These are phyloP conservation scores for Botrytis sinoallii DNA, from an alignment of 2,329 filamentous ascomycete species.

Conservation along the genomic window DNA sequence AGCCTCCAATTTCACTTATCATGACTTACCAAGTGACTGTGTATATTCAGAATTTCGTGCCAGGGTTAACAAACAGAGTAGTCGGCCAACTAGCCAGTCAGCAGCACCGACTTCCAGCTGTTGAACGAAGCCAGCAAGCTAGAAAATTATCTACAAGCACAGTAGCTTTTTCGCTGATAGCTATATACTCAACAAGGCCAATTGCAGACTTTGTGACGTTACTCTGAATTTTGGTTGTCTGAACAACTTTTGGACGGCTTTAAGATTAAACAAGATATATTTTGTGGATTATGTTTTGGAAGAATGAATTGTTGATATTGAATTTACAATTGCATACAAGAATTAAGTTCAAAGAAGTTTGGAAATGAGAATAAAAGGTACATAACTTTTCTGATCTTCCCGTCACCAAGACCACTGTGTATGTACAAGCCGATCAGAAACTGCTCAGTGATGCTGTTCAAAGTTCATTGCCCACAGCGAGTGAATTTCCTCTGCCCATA, in stretches of 20 bases:
- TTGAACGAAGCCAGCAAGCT: background rate
- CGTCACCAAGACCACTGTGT: background rate
- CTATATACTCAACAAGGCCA: background rate
- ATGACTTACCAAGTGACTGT: background rate
- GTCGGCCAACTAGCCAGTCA: background rate
- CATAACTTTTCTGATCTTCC: background rate
- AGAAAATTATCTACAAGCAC: background rate
- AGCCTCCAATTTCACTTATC: background rate
- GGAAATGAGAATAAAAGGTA: background rate
- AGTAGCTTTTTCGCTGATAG: background rate
- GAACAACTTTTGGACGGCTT: background rate
- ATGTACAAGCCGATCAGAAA: no score
- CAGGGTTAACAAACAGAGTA: background rate
- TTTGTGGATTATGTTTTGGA: background rate
- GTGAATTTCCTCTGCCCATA: background rate
- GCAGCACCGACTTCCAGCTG: no score
- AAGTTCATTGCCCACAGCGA: background rate
- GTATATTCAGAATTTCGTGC: background rate
- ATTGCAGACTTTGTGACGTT: background rate
- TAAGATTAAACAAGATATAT: no score
- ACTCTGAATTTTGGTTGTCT: background rate
- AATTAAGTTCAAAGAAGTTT: background rate
- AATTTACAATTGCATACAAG: background rate
- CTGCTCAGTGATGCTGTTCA: background rate
- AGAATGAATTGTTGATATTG: background rate